A percentile compares a stretch with the other conserved stretches of the same genome.
phyloP scores from a whole-genome alignment of 768 basidiomycete genomes.

The Leccinum uliginosum region DNA sequence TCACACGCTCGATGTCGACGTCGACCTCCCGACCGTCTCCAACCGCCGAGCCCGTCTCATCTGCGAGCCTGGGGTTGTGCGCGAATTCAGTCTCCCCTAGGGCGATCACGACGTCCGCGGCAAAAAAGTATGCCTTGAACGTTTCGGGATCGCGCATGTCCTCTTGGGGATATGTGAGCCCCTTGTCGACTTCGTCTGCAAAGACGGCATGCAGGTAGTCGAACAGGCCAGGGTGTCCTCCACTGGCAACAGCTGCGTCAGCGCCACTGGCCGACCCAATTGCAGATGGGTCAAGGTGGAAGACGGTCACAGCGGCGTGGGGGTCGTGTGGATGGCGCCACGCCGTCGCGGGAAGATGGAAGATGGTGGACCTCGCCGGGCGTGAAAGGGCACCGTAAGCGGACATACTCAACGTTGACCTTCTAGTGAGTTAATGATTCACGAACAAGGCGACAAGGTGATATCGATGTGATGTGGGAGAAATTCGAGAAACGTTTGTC shows the following conservation, averaged over 20 bases:
- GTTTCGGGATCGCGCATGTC: conserved; percentile 44
- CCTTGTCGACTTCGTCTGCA: conserved; percentile 68
- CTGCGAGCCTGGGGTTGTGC: not conserved
- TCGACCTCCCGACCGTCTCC: conserved; percentile 13
- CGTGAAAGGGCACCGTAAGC: conserved; percentile 65
- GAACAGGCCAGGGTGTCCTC: conserved; percentile 45
- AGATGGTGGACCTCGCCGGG: conserved; percentile 20
- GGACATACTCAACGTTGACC: conserved; percentile 38
- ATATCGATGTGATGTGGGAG: not conserved
- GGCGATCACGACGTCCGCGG: conserved; percentile 71
- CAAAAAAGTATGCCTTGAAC: conserved; percentile 76
- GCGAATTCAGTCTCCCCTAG: conserved; percentile 30
- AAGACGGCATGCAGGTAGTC: conserved; percentile 61
- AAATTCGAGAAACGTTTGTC: not conserved
- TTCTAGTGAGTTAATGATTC: not conserved
- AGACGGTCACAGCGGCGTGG: conserved; percentile 25
- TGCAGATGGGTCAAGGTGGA: conserved; percentile 34
- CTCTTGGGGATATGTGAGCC: conserved; percentile 85
- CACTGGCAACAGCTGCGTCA: not conserved
- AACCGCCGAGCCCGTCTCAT: not conserved
- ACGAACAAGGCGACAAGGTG: not conserved
- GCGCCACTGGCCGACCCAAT: conserved; percentile 7
- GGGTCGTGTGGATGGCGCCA: conserved; percentile 36
- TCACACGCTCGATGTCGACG: conserved; percentile 39
- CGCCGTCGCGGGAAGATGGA: conserved; percentile 45